Base-by-base conservation (phyloP, 2,329 filamentous ascomycete species). In the Byssochlamys sp. region DNA sequence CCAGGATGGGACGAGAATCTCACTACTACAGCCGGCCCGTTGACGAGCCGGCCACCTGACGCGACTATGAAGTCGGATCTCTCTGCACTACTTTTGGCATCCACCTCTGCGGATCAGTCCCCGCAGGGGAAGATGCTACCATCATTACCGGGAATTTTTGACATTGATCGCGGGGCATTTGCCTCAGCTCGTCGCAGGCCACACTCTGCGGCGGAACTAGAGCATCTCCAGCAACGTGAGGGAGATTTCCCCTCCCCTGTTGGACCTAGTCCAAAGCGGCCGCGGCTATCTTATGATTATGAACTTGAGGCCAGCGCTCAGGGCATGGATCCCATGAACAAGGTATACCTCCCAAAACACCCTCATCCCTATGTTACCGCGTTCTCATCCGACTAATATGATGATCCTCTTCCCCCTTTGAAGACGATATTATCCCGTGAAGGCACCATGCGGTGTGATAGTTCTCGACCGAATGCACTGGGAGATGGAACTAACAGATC, bases 221-320 rank as follows among this genome's bases (percentile, higher is more conserved):
- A 19, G n/a, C 6, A 27, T n/a, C 1, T 1, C 26, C 53, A 27
- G 31, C 31, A 35, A 4, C 31, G 35, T 19, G 53, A 48, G 4
- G n/a, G 39, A 19, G 39, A 45, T 4, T 14, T 45, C 5, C 25
- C 31, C 4, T 39, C 45, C 14, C 39, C 53, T 45, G 12, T 27
- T 19, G 53, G 35, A 35, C 53, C 24, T 24, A 39, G 53, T 25
- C 25, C 35, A 12, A 54, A 54, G 39, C 31, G 53, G 31, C 53
- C 53, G 31, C 53, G 53, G 12, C 25, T 54, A 26, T 54, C 53
- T 27, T 45, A 35, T 54, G 53, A 39, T 39, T 33, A 54, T 27
- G 53, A 33, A n/a, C 26, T 19, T 12, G 39, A 33, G 25, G 4
- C 53, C 19, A 25, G 45, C 11, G 5, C n/a, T 24, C 25, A 51